Conservation (phyloP, 495 filamentous ascomycete genomes). For the Neurospora sp. region DNA sequence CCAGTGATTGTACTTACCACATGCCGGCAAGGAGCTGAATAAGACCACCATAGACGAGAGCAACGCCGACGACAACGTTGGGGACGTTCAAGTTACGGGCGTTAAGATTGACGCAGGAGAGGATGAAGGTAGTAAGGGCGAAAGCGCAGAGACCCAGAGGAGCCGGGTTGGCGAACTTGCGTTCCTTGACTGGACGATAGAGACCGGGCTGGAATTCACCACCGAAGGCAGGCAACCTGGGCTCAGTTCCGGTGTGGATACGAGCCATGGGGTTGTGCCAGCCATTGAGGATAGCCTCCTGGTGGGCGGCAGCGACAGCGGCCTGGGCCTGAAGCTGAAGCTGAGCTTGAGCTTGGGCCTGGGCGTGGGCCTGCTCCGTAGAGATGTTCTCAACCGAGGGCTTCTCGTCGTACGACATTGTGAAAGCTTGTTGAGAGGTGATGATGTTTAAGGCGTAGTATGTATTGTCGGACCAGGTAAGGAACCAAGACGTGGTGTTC, state of each 20-base stretch:
- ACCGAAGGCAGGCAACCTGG: conserved; percentile 71
- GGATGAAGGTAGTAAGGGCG: conserved; percentile 90
- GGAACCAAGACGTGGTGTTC: background rate
- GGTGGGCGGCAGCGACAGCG: conserved; percentile 9
- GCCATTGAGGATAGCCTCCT: conserved; percentile 31
- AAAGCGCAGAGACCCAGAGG: conserved; percentile 83
- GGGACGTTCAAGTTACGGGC: conserved; percentile 49
- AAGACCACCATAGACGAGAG: conserved; percentile 77
- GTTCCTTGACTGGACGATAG: conserved; percentile 61
- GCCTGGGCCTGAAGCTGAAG: background rate
- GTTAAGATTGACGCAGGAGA: conserved; percentile 74
- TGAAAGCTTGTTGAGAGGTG: background rate
- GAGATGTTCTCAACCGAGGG: background rate
- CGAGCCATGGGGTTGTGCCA: conserved; percentile 63
- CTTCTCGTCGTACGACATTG: background rate
- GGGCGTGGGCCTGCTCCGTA: background rate
- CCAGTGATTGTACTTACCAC: conserved; percentile 61
- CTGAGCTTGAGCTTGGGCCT: background rate
- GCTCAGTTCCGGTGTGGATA: conserved; percentile 50
- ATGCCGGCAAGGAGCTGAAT: conserved; percentile 92
- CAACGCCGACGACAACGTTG: conserved; percentile 60
- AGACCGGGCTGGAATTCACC: conserved; percentile 95
- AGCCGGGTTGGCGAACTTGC: conserved; percentile 83
- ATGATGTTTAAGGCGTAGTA: background rate
- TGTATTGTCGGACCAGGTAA: background rate